Evolutionary conservation across 2,329 filamentous ascomycete species (phyloP), one percentile per base, ranked within the genome.

Genomic region (Colletotrichum kahawae): DNA sequence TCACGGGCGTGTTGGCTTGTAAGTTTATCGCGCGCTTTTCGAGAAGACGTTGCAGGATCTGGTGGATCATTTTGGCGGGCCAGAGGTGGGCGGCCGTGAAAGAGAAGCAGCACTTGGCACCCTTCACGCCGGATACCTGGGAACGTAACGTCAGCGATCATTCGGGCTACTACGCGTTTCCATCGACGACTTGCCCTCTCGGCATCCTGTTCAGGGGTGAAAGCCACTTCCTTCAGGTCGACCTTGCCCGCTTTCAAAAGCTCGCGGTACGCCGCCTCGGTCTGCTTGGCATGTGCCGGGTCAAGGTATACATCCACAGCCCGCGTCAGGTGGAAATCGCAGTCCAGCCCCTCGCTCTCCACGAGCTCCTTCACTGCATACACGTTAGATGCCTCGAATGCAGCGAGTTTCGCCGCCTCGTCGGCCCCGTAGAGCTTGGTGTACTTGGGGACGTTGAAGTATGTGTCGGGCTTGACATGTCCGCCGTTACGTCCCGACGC

Each of bases 321-420:
- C 6, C 85, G 78, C 1, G 84, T 86, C 4, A 87, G 54, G n/a
- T 85, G 80, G 18, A 88, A 85, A 34, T 88, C 86, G 74, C 86
- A 88, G 43, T 88, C 85, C 14, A 88, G 82, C 0, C 78, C 70
- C 48, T 87, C 83, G 0, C 80, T 76, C 21, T 84, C 80, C 7
- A 88, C 79, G 18, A 82, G 77, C 3, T 82, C 73, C 67, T 85
- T 83, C 7, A 88, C 78, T 59, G 27, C 29, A 12, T 31, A 18
- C 16, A 59, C 27, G 9, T 33, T 59, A 14, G 21, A 27, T 59
- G 56, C 56, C 43, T 59, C 27, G 18, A 29, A 59, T 1, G 27
- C 56, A 13, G 56, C 56, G 3, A 59, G 27, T 1, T 31, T 18
- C 10, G 56, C 27, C 7, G 56, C 27, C 21, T 33, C 56, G 3